Conservation (phyloP, 768 basidiomycete genomes). For the Lactarius deliciosus region DNA sequence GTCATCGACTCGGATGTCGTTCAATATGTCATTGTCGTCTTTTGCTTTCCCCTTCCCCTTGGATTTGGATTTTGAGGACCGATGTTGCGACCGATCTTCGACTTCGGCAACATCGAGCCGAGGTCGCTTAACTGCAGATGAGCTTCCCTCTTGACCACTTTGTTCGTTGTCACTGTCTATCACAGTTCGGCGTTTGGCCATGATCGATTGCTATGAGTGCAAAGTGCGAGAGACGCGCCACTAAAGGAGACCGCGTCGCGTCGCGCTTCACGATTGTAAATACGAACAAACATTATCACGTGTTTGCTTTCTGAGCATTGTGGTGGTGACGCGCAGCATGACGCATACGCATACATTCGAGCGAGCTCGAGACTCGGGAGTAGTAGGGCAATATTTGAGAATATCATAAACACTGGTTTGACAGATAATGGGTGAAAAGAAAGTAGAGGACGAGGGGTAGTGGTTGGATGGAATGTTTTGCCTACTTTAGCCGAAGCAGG, state of each 20-base stretch:
- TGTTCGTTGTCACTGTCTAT: slow-evolving; percentile 29
- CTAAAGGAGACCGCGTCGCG: slow-evolving; percentile 7
- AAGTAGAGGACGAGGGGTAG: neutral
- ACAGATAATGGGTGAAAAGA: neutral
- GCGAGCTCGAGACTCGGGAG: neutral
- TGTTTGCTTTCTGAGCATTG: neutral
- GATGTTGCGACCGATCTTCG: slow-evolving; percentile 8
- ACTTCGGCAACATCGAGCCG: slow-evolving; percentile 13
- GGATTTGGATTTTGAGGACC: slow-evolving; percentile 15
- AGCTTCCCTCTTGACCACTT: neutral
- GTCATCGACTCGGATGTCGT: slow-evolving; percentile 28
- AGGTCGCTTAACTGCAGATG: slow-evolving; percentile 25
- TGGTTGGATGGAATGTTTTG: neutral
- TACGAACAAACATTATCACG: neutral
- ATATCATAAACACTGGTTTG: neutral
- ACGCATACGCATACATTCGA: neutral
- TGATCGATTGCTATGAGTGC: neutral
- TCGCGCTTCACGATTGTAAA: neutral
- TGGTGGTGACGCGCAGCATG: neutral
- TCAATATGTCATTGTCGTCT: slow-evolving; percentile 26
- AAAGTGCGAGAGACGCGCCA: neutral
- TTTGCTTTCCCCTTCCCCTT: slow-evolving; percentile 22
- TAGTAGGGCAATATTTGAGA: neutral
- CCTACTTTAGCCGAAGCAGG: slow-evolving; percentile 1
- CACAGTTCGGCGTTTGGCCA: slow-evolving; percentile 27